Evolutionary conservation across 768 basidiomycete species (phyloP), one percentile per base, ranked within the genome.

Genomic region (Amanita inopinata): DNA sequence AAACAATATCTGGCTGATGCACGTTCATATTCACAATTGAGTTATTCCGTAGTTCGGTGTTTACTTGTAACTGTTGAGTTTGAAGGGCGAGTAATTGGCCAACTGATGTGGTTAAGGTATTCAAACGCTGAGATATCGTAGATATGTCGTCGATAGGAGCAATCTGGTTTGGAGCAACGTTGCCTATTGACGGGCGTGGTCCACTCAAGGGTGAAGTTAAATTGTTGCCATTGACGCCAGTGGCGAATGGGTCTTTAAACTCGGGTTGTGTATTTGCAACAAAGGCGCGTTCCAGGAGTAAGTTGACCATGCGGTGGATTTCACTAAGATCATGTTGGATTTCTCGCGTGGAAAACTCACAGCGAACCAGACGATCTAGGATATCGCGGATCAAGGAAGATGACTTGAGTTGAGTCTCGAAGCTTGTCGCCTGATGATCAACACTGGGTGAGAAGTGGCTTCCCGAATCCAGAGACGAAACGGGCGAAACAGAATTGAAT

Each of bases 61-160:
- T 66, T 22, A 66, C 53, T 47, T 82, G 81, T 17, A 80, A 62
- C 49, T 76, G 74, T 50, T 87, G 84, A 1, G 84, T 87, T 57
- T 87, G 85, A 32, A 88, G 58, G 2, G 83, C 82, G 6, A 91
- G 73, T 18, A 92, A 70, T 57, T 89, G 87, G 17, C 87, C 83
- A 39, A 92, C 88, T 5, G 89, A 89, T 2, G 83, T 78, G 12
- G 86, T 85, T 52, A 92, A 64, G 7, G 80, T 80, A 55, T 78
- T 83, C 42, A 92, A 66, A 30, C 85, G 76, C 52, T 84, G 83
- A 7, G 83, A 82, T 32, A 89, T 85, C 38, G 79, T 73, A 7
- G 73, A 66, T 45, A 87, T 76, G 58, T 88, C 85, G 59, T 89
- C 83, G 18, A 68, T 56, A 30, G 78, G 74, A 33, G 69, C 69